Evolutionary conservation across 2,329 filamentous ascomycete genomes (phyloP).

Genomic region (Alternaria alternata): DNA sequence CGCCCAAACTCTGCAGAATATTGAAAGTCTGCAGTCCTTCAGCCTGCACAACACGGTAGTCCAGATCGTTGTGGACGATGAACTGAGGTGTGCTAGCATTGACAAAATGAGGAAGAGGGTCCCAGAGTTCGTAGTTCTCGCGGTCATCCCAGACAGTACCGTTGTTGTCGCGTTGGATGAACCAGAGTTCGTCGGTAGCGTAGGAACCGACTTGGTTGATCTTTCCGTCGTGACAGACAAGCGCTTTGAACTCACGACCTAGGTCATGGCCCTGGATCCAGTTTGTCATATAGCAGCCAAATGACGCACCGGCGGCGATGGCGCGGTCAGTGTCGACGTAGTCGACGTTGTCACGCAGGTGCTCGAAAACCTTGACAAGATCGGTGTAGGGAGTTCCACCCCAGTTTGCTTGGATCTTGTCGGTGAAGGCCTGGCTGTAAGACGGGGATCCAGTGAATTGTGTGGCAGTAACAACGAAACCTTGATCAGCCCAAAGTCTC

Average conservation of each 20-base stretch:
- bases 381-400: slow-evolving; percentile 85
- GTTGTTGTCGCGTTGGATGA: slow-evolving; percentile 57
- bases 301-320: slow-evolving; percentile 73
- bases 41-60: slow-evolving; percentile 86
- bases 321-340: slow-evolving; percentile 76
- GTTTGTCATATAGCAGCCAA: slow-evolving; percentile 61
- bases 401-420: slow-evolving; percentile 83
- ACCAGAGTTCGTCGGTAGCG: slow-evolving; percentile 62
- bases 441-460: slow-evolving; percentile 86
- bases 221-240: slow-evolving; percentile 88
- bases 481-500: slow-evolving; percentile 84
- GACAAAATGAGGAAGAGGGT: slow-evolving; percentile 63
- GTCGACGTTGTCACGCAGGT: slow-evolving; percentile 70
- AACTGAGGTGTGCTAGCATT: slow-evolving; percentile 89
- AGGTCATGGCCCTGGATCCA: slow-evolving; percentile 91
- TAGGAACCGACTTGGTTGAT: slow-evolving; percentile 66
- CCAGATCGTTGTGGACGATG: slow-evolving; percentile 85
- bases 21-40: slow-evolving; percentile 89
- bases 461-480: slow-evolving; percentile 80
- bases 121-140: slow-evolving; percentile 64
- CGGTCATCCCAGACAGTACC: slow-evolving; percentile 50
- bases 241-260: slow-evolving; percentile 83
- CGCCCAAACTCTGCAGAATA: slow-evolving; percentile 76
- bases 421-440: slow-evolving; percentile 78
- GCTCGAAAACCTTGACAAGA: slow-evolving; percentile 78